phyloP scores from a whole-genome alignment of 169 alveolate genomes.

The Plasmodium vivax region DNA sequence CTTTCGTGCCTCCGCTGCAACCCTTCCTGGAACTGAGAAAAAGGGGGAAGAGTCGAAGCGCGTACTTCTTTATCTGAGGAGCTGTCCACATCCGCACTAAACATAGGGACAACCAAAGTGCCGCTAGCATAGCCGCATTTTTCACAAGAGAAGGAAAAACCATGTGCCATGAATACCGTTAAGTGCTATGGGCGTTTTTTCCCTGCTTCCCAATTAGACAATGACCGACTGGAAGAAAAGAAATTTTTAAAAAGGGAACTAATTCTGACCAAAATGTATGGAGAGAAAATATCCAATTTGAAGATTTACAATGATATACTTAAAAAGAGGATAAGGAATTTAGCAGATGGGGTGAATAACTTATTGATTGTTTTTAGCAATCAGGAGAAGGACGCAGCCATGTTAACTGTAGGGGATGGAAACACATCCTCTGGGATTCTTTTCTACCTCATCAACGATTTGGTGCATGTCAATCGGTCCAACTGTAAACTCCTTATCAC shows the following conservation, averaged over 20 bases:
- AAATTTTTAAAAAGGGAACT: constrained; percentile 8
- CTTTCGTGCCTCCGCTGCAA: not conserved
- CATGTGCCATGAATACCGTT: constrained; percentile 26
- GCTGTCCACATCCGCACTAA: not conserved
- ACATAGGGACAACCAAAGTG: not conserved
- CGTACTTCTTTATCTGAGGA: not conserved
- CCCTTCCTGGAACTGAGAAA: not conserved
- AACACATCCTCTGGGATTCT: constrained; percentile 26
- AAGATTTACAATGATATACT: constrained; percentile 42
- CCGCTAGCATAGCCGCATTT: not conserved
- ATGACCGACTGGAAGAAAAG: constrained; percentile 17
- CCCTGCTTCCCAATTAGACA: constrained; percentile 10
- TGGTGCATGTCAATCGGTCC: not conserved
- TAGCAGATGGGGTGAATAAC: constrained; percentile 7
- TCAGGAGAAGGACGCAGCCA: not conserved
- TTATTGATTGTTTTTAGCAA: constrained; percentile 23
- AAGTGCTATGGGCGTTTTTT: constrained; percentile 54
- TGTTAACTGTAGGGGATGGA: constrained; percentile 29
- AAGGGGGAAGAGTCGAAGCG: not conserved
- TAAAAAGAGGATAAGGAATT: constrained; percentile 16
- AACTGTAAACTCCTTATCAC: constrained; percentile 5
- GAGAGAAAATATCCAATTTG: constrained; percentile 29
- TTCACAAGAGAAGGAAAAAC: not conserved
- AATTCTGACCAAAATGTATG: not conserved
- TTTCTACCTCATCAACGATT: constrained; percentile 20